Base-by-base conservation (phyloP, 352 stramenopile species). In the Lagenidium giganteum region DNA sequence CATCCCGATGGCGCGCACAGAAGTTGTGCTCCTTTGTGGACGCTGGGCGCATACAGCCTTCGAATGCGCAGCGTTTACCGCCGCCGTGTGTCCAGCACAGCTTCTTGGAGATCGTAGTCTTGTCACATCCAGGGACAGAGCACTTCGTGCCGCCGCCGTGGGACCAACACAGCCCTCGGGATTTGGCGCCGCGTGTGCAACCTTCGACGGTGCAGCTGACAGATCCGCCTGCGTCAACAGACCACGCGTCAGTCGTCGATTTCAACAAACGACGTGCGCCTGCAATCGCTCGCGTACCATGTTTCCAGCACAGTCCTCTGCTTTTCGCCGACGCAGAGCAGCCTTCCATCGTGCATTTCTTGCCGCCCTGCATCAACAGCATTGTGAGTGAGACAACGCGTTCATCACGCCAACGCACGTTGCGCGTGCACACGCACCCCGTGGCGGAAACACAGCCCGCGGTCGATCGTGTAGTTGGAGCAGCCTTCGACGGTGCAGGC, bases 391-490 rank as follows among this genome's bases (percentile, higher is more conserved):
- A n/a, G n/a, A n/a, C n/a, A n/a, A n/a, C n/a, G n/a, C n/a, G n/a
- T n/a, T n/a, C n/a, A n/a, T n/a, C n/a, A n/a, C n/a, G n/a, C n/a
- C n/a, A n/a, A n/a, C n/a, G n/a, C n/a, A n/a, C n/a, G n/a, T n/a
- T n/a, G n/a, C n/a, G n/a, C n/a, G n/a, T n/a, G n/a, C n/a, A n/a
- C 8, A 57, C 31, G 18, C 8, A 60, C 51, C 34, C 57, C 57
- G 21, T 78, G 67, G 33, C 63, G 62, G 23, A 69, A 78, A 35
- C 67, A 78, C 3, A 70, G 60, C 2, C 65, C 63, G 22, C 58
- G 55, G 42, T 74, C 57, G 26, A 75, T 61, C 27, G 67, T 78
- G 51, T 78, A 78, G 42, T 72, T 73, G 39, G 20, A 46, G 52
- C 63, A 74, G 14, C 64, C 67, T 5, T 72, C 59, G 29, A 61